Evolutionary conservation across 306 rosid species (phyloP), one percentile per base, ranked within the genome.

Genomic region (Rosa multiflora): DNA sequence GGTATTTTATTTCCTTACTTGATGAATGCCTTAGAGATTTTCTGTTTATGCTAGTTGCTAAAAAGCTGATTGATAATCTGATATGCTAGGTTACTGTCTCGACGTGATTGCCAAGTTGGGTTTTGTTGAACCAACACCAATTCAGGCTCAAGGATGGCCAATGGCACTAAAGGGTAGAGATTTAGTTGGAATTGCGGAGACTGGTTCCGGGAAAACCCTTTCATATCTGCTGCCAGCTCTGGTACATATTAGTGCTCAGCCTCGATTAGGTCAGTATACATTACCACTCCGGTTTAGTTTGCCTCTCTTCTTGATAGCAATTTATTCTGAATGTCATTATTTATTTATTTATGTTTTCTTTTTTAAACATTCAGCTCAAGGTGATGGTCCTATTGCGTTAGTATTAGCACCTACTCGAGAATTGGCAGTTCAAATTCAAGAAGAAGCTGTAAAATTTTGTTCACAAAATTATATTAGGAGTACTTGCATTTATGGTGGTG

Each of bases 91-190:
- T 84, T 88, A 90, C 85, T 92, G 95, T 85, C 96, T 95, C 17
- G 96, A 95, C 44, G 96, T 81, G 72, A 90, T 95, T 83, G 94
- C 89, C 17, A 92, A 89, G n/a, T 83, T 90, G 92, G 99, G 99
- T 71, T 95, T 95, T 82, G 90, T 87, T 62, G 98, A 95, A 85
- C 99, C 99, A 44, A 95, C 99, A 13, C 90, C 99, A 76, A 95
- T 95, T 80, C 98, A 95, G 83, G 92, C 98, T 83, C 99, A 95
- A 78, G 99, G 99, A 79, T 95, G 99, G 99, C 98, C 99, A 48
- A 95, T 95, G 97, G 99, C 98, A 83, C 86, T 95, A 21, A 95
- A 86, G 80, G 99, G 99, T 83, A 88, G 98, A 81, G 99, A 95
- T 83, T 86, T 95, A 77, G 75, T 95, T 79, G 98, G 99, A 81